phyloP scores from a whole-genome alignment of 306 rosid genomes.

The Styphnolobium japonicum region DNA sequence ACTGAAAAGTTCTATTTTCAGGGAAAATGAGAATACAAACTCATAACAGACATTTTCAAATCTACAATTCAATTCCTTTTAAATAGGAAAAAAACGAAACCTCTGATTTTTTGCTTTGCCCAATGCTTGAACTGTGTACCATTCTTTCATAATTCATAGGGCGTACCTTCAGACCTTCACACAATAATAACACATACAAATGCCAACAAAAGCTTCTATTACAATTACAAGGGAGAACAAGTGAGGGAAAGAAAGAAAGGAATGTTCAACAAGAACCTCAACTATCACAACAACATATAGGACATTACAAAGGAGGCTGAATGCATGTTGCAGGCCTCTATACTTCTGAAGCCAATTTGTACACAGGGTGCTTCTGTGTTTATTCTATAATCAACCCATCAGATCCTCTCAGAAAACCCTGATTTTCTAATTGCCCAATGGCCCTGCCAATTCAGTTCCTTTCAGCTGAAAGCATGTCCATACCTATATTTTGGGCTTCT shows the following conservation, averaged over 20 bases:
- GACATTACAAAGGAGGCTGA: constrained; percentile 28
- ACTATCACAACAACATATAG: constrained; percentile 10
- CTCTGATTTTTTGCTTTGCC: not conserved
- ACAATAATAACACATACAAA: constrained; percentile 16
- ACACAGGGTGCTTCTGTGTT: constrained; percentile 38
- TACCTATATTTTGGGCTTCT: not conserved
- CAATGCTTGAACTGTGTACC: constrained; percentile 8
- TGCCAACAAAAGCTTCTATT: constrained; percentile 21
- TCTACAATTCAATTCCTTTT: not conserved
- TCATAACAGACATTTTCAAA: not conserved
- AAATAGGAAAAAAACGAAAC: not conserved
- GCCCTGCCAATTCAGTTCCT: constrained; percentile 20
- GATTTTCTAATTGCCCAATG: constrained; percentile 29
- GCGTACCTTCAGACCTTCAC: constrained; percentile 6
- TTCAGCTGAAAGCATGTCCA: constrained; percentile 18
- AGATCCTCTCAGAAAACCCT: constrained; percentile 45
- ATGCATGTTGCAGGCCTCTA: constrained; percentile 33
- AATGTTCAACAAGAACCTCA: constrained; percentile 11
- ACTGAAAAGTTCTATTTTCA: too few species aligned
- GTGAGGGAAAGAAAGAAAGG: constrained; percentile 23
- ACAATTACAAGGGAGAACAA: constrained; percentile 28
- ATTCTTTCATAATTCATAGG: not conserved
- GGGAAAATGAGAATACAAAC: not conserved
- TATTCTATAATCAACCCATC: constrained; percentile 35
- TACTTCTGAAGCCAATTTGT: constrained; percentile 38